Percentiles rank a stretch among this genome's conserved stretches.
phyloP scores from a whole-genome alignment of 495 filamentous ascomycete species.

The Talaromyces liani region DNA sequence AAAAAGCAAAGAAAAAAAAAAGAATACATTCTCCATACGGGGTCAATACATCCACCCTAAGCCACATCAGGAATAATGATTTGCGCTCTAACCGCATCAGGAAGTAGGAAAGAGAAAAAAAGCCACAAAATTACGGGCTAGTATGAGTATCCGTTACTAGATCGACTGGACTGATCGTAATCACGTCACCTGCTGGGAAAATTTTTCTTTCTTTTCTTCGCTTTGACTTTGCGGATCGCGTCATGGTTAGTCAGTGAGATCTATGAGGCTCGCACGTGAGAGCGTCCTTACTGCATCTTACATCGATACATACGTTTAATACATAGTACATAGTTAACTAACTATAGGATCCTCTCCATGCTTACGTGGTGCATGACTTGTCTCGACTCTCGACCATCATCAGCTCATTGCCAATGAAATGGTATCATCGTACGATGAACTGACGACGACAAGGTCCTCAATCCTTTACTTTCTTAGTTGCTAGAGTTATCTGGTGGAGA shows the following conservation, averaged over 20 bases:
- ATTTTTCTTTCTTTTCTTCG: background rate
- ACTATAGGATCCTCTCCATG: background rate
- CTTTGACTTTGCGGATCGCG: background rate
- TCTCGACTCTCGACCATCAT: too few species aligned
- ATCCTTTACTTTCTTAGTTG: background rate
- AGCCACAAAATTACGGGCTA: background rate
- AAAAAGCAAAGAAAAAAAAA: background rate
- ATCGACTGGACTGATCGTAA: background rate
- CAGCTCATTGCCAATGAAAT: background rate
- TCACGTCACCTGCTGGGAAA: slow-evolving; percentile 2
- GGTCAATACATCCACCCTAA: background rate
- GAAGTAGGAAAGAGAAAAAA: slow-evolving; percentile 4
- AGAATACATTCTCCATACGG: background rate
- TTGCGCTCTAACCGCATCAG: background rate
- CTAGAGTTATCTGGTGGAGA: background rate
- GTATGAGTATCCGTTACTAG: background rate
- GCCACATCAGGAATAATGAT: background rate
- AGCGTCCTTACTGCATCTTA: background rate
- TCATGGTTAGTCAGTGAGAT: background rate
- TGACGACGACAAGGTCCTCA: background rate
- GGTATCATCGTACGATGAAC: background rate
- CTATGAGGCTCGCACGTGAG: background rate
- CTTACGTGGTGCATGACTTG: background rate
- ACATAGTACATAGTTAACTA: too few species aligned
- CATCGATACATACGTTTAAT: background rate